phyloP scores from a whole-genome alignment of 768 basidiomycete species.

The Postia placenta region DNA sequence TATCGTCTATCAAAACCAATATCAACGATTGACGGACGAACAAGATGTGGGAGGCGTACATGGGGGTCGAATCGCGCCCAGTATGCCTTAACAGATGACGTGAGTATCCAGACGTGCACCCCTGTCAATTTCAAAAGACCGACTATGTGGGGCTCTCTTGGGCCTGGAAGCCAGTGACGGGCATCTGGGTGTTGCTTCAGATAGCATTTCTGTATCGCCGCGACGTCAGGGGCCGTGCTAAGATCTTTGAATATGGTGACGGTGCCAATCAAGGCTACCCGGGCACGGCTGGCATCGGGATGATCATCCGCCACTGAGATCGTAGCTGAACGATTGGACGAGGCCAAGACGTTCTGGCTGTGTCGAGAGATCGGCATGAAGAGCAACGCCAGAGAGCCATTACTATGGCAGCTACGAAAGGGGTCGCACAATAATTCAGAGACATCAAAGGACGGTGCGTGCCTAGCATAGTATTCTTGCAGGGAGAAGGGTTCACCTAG shows the following conservation, averaged over 20 bases:
- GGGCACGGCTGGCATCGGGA: conserved; percentile 37
- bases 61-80: conserved; percentile 53
- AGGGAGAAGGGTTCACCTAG: conserved; percentile 43
- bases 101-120: neutral
- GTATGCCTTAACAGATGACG: conserved; percentile 30
- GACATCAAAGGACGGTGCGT: conserved; percentile 7
- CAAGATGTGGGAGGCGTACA: conserved; percentile 31
- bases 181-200: conserved; percentile 43
- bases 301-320: conserved; percentile 34
- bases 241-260: conserved; percentile 37
- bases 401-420: conserved; percentile 37
- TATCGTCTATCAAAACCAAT: conserved; percentile 28
- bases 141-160: conserved; percentile 39
- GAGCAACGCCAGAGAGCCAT: conserved; percentile 47
- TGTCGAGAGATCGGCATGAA: conserved; percentile 52
- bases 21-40: neutral
- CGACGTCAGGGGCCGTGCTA: conserved; percentile 24
- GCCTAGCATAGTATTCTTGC: conserved; percentile 50
- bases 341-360: conserved; percentile 41
- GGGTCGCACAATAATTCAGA: neutral
- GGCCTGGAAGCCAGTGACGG: conserved; percentile 44
- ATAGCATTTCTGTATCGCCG: conserved; percentile 35
- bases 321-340: conserved; percentile 35
- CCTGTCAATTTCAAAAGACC: conserved; percentile 13
- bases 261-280: conserved; percentile 46